Evolutionary conservation across 441 rosid species (phyloP), one percentile per base, ranked within the genome.

Genomic region (Brassica balearica): DNA sequence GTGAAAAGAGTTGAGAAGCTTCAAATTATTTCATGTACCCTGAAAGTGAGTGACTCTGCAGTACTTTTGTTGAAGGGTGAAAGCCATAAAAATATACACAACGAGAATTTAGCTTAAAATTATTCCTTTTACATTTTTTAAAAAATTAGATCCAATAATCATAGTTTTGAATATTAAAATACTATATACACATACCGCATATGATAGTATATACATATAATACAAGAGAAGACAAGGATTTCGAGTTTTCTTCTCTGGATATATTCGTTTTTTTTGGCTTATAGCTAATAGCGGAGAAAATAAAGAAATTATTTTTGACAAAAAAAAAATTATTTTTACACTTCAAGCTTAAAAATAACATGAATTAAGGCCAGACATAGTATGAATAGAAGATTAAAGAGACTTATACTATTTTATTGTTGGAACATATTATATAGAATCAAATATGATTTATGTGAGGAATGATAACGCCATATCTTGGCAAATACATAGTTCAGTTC

Each of bases 41-140:
- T 77, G 77, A 61, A 59, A 62, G 53, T 34, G 74, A 73, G 48
- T 9, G 69, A 10, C 64, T 69, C 72, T 65, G 73, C 83, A 46
- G 71, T 14, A 71, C 68, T 32, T 75, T 70, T 80, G 72, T 46
- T 70, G 11, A 75, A 77, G 70, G 48, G 68, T 53, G 75, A 69
- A 65, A 63, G 77, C 29, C 17, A 38, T 55, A 64, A 60, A 68
- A 64, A 11, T 6, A 29, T 41, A 68, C 66, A 69, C 62, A 58
- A 74, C 72, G 48, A 56, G 20, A 70, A 34, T 70, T 46, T 80
- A 80, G 76, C 34, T 65, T 23, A 71, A 75, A 32, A 34, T 66
- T 59, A 59, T 75, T 71, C 70, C 70, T 60, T 51, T 51, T 34
- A 20, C 43, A 55, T 55, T 68, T 73, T 20, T 14, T 6, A 22